A percentile compares a stretch with the other conserved stretches of the same genome.
Conservation (phyloP, 1,139 yeast species). For the Debaryomycetaceae sp. region DNA sequence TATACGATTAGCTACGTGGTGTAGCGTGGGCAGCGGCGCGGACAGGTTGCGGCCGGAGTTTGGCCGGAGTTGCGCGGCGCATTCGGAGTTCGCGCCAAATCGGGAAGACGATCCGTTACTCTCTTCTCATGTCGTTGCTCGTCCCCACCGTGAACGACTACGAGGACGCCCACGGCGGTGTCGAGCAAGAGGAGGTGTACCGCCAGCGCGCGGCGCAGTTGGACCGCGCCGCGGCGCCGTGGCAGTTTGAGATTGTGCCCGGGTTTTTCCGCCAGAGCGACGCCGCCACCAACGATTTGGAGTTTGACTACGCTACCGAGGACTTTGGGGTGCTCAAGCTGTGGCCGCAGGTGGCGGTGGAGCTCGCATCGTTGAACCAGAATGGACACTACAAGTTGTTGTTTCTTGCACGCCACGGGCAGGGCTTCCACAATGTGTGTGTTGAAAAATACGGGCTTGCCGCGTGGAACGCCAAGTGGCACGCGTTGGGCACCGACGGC, state of each 20-base stretch:
- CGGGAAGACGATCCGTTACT: not conserved
- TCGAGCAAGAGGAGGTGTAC: conserved; percentile 11
- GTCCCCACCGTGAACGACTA: conserved; percentile 32
- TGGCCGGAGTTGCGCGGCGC: not conserved
- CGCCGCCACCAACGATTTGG: conserved; percentile 41
- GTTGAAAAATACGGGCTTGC: conserved; percentile 53
- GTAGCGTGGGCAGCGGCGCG: too few species aligned
- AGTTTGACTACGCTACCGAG: conserved; percentile 43
- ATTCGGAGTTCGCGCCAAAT: not conserved
- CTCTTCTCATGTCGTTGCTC: conserved; percentile 22
- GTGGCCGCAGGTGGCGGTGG: conserved; percentile 43
- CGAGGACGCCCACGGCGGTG: conserved; percentile 31
- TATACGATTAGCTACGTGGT: too few species aligned
- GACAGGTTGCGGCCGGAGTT: too few species aligned
- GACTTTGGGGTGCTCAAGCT: conserved; percentile 44
- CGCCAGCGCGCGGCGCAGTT: conserved; percentile 8
- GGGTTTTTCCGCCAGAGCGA: conserved; percentile 57
- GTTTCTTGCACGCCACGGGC: conserved; percentile 72
- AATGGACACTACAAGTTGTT: conserved; percentile 52
- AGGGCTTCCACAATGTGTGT: conserved; percentile 68
- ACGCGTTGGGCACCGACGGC: conserved; percentile 50
- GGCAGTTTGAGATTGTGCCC: conserved; percentile 46
- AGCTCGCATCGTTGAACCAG: conserved; percentile 36
- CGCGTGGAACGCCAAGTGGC: conserved; percentile 61
- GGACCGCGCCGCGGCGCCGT: conserved; percentile 17